phyloP scores from a whole-genome alignment of 1,139 yeast genomes.

The Suhomyces atakaporum region DNA sequence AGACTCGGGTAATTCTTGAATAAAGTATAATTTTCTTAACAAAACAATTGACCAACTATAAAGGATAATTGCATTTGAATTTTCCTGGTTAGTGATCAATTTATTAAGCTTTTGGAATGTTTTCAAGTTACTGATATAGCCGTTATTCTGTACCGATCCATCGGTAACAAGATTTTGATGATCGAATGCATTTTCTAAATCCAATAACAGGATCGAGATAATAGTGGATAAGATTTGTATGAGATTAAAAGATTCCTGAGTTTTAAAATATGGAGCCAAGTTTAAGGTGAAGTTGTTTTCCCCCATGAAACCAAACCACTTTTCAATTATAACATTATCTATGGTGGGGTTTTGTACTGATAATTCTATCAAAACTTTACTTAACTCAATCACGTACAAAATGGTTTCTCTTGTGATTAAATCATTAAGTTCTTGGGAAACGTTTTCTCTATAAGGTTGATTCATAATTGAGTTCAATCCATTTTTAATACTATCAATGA shows the following conservation, averaged over 20 bases:
- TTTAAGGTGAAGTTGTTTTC: slow-evolving; percentile 40
- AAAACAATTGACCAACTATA: slow-evolving; percentile 75
- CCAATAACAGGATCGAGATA: slow-evolving; percentile 53
- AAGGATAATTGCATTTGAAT: slow-evolving; percentile 50
- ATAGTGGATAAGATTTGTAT: slow-evolving; percentile 52
- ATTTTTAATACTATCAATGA: slow-evolving; percentile 23
- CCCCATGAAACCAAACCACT: slow-evolving; percentile 62
- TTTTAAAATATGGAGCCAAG: slow-evolving; percentile 29
- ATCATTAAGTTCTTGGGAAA: slow-evolving; percentile 24
- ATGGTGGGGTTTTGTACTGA: slow-evolving; percentile 36
- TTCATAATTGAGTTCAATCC: slow-evolving; percentile 5
- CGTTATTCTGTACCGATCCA: not conserved
- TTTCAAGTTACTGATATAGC: slow-evolving; percentile 45
- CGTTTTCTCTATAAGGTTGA: slow-evolving; percentile 12
- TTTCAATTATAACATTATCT: slow-evolving; percentile 30
- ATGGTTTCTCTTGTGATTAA: slow-evolving; percentile 37
- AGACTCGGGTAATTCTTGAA: slow-evolving; percentile 39
- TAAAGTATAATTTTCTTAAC: slow-evolving; percentile 53
- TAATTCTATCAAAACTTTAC: slow-evolving; percentile 49
- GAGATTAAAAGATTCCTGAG: slow-evolving; percentile 39
- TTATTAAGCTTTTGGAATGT: slow-evolving; percentile 44
- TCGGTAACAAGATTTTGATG: slow-evolving; percentile 2
- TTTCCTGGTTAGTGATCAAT: slow-evolving; percentile 29
- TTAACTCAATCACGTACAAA: slow-evolving; percentile 39
- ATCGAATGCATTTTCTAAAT: slow-evolving; percentile 45